Evolutionary conservation across 306 rosid species (phyloP).

Genomic region (Acacia acuminata): DNA sequence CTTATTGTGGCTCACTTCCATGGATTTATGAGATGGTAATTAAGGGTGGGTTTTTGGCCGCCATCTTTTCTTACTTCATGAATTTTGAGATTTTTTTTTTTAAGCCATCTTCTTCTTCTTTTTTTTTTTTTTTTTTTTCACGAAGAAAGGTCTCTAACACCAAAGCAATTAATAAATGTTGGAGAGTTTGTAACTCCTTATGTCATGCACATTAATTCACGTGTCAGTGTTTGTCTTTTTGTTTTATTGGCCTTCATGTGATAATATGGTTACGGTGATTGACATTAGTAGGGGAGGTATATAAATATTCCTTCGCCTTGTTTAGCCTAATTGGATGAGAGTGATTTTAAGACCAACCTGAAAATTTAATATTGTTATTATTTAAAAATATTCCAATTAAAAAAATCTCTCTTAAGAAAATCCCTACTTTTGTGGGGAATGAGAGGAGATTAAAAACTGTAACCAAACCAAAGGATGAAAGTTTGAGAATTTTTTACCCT

Average conservation of each 20-base stretch:
- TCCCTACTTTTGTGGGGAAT: neutral
- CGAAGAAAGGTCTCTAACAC: no score
- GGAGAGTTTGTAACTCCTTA: neutral
- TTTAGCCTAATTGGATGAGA: neutral
- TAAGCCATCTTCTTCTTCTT: no score
- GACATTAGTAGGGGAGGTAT: neutral
- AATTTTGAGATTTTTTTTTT: no score
- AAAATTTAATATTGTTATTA: no score
- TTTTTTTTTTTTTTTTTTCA: no score
- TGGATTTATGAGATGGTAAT: neutral
- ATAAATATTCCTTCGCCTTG: no score
- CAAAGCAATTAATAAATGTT: neutral
- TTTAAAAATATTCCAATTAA: no score
- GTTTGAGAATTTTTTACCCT: no score
- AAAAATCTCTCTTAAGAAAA: neutral
- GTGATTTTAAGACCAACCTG: neutral
- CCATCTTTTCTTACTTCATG: no score
- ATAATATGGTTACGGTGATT: neutral
- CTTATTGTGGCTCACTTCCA: neutral
- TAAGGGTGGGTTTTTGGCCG: no score
- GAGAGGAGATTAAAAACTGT: neutral
- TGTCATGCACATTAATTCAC: no score
- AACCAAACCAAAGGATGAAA: neutral
- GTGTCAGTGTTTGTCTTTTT: neutral
- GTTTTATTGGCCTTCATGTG: neutral